These are phyloP conservation scores for Trichoderma lentiforme DNA, from an alignment of 2,329 filamentous ascomycete genomes.

Conservation along the genomic window DNA sequence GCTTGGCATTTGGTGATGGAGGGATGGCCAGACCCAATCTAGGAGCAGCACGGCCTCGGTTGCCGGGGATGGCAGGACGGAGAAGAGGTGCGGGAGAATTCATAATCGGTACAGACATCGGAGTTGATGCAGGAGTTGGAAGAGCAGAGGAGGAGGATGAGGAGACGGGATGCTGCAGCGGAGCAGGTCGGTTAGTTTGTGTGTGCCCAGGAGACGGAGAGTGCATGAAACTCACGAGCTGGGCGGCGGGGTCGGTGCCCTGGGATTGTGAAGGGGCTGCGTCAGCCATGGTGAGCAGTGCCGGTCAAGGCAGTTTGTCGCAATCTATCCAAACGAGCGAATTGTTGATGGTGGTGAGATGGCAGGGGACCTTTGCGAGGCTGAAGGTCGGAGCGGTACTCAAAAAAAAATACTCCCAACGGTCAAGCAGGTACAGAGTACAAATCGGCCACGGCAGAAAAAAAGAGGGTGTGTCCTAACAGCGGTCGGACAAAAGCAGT, in stretches of 20 bases:
- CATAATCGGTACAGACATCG: conserved; percentile 55
- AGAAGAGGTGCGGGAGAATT: conserved; percentile 76
- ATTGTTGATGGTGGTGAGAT: conserved; percentile 8
- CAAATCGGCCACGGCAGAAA: background rate
- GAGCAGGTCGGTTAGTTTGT: conserved; percentile 4
- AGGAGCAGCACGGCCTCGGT: conserved; percentile 63
- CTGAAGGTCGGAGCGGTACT: conserved; percentile 4
- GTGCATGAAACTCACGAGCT: conserved; percentile 22
- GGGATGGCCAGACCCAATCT: conserved; percentile 88
- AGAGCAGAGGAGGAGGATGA: conserved; percentile 21
- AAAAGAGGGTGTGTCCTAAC: background rate
- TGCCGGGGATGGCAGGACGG: conserved; percentile 75
- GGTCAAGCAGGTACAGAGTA: background rate
- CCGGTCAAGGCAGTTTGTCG: conserved; percentile 19
- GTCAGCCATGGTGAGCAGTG: conserved; percentile 27
- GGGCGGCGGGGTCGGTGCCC: conserved; percentile 20
- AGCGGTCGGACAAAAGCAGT: background rate
- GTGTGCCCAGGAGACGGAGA: background rate
- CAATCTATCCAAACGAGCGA: conserved; percentile 9
- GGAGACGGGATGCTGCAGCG: conserved; percentile 10
- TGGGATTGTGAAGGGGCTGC: conserved; percentile 25
- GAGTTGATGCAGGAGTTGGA: conserved; percentile 31
- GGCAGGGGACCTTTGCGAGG: background rate
- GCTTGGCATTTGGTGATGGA: conserved; percentile 76
- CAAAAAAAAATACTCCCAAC: background rate